Percentiles rank a stretch among this genome's conserved stretches.
phyloP scores from a whole-genome alignment of 805 yeast genomes.

The Wickerhamiella allomyrinae region DNA sequence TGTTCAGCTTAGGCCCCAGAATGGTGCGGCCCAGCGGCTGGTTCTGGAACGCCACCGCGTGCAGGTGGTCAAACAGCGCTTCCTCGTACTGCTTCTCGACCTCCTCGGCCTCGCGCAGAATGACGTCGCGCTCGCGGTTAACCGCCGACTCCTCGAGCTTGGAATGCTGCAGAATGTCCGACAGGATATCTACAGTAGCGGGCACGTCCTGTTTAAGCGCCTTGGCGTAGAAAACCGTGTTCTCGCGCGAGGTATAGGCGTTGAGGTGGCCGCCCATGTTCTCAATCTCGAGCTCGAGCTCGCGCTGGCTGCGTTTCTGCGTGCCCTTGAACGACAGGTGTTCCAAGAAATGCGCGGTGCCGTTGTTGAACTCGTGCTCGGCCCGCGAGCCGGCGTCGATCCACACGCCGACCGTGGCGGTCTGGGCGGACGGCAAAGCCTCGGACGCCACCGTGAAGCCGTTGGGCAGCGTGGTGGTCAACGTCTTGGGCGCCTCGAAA shows the following conservation, averaged over 20 bases:
- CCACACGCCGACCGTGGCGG: slow-evolving; percentile 98
- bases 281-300: slow-evolving; percentile 84
- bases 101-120: slow-evolving; percentile 91
- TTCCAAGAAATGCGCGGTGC: slow-evolving; percentile 95
- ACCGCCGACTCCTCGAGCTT: slow-evolving; percentile 70
- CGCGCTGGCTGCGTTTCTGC: slow-evolving; percentile 57
- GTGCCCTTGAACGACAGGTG: slow-evolving; percentile 97
- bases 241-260: slow-evolving; percentile 97
- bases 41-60: slow-evolving; percentile 75
- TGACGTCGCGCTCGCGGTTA: slow-evolving; percentile 92
- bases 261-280: slow-evolving; percentile 93
- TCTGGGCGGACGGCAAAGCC: slow-evolving; percentile 66
- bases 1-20: slow-evolving; percentile 83
- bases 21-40: slow-evolving; percentile 96
- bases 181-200: slow-evolving; percentile 69
- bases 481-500: slow-evolving; percentile 31
- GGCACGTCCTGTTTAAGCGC: slow-evolving; percentile 70
- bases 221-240: slow-evolving; percentile 92
- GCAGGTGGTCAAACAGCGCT: slow-evolving; percentile 92
- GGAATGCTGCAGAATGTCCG: slow-evolving; percentile 81
- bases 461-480: slow-evolving; percentile 66
- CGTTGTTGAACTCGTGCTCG: slow-evolving; percentile 68
- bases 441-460: slow-evolving; percentile 94
- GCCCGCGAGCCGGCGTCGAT: slow-evolving; percentile 98
- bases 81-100: slow-evolving; percentile 98